Evolutionary conservation across 768 basidiomycete genomes (phyloP), one percentile per base, ranked within the genome.

Genomic region (Boletus speciosus): DNA sequence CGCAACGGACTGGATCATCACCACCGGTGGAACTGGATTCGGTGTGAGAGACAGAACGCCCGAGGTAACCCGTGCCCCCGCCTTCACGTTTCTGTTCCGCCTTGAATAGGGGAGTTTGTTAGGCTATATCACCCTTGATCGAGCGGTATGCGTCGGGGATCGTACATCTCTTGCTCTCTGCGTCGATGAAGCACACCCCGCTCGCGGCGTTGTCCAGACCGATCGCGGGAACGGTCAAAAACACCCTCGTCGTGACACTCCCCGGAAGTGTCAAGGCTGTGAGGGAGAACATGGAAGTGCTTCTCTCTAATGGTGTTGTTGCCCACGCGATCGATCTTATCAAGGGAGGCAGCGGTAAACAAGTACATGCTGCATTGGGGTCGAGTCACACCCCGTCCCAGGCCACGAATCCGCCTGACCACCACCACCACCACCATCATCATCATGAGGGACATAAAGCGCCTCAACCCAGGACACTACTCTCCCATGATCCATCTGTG

Each of bases 1-100:
- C 3, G 63, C 73, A n/a, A 70, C 86, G 14, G 85, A 92, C 66
- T 85, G 84, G 79, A 78, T 93, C 54, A 74, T 96, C 58, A 89
- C 90, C 6, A 89, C 88, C 0, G 93, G 93, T 16, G 93, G 93
- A 5, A 96, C 93, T 1, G 93, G 93, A 7, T 93, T 93, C 63
- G 88, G 91, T 1, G 74, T 80, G 31, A 74, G 88, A 59, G 93
- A 96, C 70, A 72, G 76, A 41, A 96, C 93, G 5, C 93, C 93
- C 37, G 91, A 96, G 79, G 92, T 89, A 42, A 45, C 12, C 8
- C 27, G 34, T 43, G 6, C 9, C 49, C 4, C 10, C n/a, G 1
- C 36, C 19, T 38, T 44, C 25, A 21, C 5, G 21, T 39, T 36
- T 25, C 21, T 16, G 32, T 16, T 11, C 42, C 25, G 9, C 25